phyloP scores from a whole-genome alignment of 169 alveolate species.

The Plasmodium reichenowi region DNA sequence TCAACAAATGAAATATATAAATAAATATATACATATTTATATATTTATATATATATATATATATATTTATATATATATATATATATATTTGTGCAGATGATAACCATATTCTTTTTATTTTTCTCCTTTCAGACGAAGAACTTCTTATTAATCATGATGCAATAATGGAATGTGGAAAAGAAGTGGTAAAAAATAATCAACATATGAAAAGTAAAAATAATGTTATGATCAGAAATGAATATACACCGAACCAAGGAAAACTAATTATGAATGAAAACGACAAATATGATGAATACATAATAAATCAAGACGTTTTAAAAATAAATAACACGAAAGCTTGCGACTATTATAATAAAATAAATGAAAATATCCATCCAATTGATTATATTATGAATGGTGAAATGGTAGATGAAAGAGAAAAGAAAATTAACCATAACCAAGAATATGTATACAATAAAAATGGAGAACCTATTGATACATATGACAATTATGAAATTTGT shows the following conservation, averaged over 20 bases:
- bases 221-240: too few species aligned
- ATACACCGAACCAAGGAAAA: too few species aligned
- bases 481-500: background rate
- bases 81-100: background rate
- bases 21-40: too few species aligned
- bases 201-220: too few species aligned
- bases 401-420: background rate
- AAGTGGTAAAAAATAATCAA: too few species aligned
- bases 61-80: background rate
- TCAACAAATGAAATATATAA: background rate
- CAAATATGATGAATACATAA: background rate
- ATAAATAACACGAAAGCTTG: background rate
- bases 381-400: background rate
- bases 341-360: background rate
- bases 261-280: too few species aligned
- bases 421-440: background rate
- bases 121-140: too few species aligned
- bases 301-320: background rate
- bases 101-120: background rate
- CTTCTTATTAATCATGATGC: too few species aligned
- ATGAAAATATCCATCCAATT: conserved; percentile 13
- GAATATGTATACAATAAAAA: conserved; percentile 15
- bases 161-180: too few species aligned
- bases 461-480: conserved; percentile 9
- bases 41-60: background rate